Conservation (phyloP, 2,329 filamentous ascomycete genomes). For the Fusarium chlamydosporum region DNA sequence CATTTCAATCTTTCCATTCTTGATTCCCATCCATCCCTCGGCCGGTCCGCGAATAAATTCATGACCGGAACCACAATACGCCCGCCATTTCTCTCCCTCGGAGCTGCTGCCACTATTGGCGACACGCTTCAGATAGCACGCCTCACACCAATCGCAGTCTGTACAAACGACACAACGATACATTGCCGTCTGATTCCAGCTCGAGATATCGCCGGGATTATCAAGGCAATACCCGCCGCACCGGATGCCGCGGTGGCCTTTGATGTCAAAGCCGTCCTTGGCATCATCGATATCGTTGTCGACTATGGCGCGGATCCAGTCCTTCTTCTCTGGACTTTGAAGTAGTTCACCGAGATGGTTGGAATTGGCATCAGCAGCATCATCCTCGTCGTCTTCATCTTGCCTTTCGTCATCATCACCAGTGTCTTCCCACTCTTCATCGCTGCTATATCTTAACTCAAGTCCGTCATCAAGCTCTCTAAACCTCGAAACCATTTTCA, state of each 20-base stretch:
- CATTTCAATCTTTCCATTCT: neutral
- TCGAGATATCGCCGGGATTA: neutral
- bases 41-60: neutral
- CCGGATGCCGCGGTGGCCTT: neutral
- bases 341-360: too few species aligned
- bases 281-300: neutral
- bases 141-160: neutral
- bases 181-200: neutral
- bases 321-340: neutral
- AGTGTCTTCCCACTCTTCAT: neutral
- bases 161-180: neutral
- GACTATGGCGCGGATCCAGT: neutral
- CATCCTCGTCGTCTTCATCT: neutral
- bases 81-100: neutral
- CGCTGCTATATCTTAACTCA: neutral
- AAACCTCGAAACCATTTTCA: neutral
- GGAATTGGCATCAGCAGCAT: neutral
- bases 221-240: neutral
- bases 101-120: neutral
- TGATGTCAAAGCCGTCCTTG: neutral
- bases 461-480: neutral
- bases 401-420: neutral
- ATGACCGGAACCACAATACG: neutral
- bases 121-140: neutral
- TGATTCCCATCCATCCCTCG: neutral